phyloP scores from a whole-genome alignment of 116 monocot genomes.

The Dioscorea cayenensis region DNA sequence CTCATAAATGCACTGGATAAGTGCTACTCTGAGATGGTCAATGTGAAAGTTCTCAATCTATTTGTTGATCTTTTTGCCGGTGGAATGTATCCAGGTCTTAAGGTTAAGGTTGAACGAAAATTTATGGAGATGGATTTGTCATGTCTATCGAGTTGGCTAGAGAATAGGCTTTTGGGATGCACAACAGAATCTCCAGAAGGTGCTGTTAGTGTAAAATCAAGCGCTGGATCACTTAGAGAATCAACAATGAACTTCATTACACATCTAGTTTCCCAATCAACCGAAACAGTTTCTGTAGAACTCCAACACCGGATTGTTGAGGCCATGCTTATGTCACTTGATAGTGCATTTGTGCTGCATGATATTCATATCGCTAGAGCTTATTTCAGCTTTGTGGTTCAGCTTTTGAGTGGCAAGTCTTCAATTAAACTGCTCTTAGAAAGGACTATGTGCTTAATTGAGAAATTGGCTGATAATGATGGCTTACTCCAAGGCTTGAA shows the following conservation, averaged over 20 bases:
- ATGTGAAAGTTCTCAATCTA: slow-evolving; percentile 72
- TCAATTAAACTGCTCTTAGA: slow-evolving; percentile 63
- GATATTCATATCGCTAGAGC: slow-evolving; percentile 70
- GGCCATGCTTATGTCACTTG: slow-evolving; percentile 72
- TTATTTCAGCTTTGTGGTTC: slow-evolving; percentile 68
- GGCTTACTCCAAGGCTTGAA: slow-evolving; percentile 56
- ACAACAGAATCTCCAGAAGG: slow-evolving; percentile 23
- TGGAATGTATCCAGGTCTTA: slow-evolving; percentile 40
- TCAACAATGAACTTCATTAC: slow-evolving; percentile 59
- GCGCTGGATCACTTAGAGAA: slow-evolving; percentile 51
- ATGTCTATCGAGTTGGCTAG: slow-evolving; percentile 65
- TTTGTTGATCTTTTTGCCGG: slow-evolving; percentile 55
- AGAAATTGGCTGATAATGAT: slow-evolving; percentile 57
- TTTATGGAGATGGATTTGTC: slow-evolving; percentile 70
- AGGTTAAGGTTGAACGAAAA: slow-evolving; percentile 47
- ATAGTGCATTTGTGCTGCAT: slow-evolving; percentile 61
- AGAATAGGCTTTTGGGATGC: slow-evolving; percentile 59
- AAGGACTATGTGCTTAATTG: slow-evolving; percentile 50
- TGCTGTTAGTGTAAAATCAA: slow-evolving; percentile 27
- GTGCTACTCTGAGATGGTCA: slow-evolving; percentile 64
- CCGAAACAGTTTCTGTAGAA: slow-evolving; percentile 34
- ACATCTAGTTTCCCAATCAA: slow-evolving; percentile 33
- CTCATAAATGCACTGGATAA: slow-evolving; percentile 66
- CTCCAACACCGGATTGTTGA: slow-evolving; percentile 55
- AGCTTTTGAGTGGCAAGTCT: slow-evolving; percentile 56